Evolutionary conservation across 2,329 filamentous ascomycete genomes (phyloP).

Genomic region (Penicillium sp.): DNA sequence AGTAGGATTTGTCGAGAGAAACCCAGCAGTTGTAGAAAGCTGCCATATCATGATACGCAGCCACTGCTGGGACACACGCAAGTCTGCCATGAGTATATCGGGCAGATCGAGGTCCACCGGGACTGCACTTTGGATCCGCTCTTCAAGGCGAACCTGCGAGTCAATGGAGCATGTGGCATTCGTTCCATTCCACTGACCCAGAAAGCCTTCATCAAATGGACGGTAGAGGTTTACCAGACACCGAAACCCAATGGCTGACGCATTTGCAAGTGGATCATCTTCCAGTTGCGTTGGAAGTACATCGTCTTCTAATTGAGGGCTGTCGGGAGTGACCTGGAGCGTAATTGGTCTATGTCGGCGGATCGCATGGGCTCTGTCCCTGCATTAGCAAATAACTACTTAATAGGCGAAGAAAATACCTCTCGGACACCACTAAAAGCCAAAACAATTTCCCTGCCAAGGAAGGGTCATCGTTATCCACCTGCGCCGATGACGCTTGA

Average conservation of each 20-base stretch:
- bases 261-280: conserved; percentile 52
- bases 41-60: conserved; percentile 71
- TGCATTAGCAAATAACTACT: neutral
- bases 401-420: conserved; percentile 41
- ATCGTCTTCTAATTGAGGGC: conserved; percentile 51
- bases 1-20: conserved; percentile 60
- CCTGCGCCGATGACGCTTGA: conserved; percentile 52
- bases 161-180: conserved; percentile 47
- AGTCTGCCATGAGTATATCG: conserved; percentile 65
- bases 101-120: conserved; percentile 57
- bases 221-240: conserved; percentile 62
- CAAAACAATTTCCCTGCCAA: conserved; percentile 59
- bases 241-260: conserved; percentile 58
- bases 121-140: conserved; percentile 53
- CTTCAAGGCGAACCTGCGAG: conserved; percentile 50
- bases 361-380: conserved; percentile 60
- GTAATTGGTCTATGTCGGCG: conserved; percentile 64
- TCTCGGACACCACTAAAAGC: conserved; percentile 65
- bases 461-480: conserved; percentile 47
- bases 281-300: conserved; percentile 54
- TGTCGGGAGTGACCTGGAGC: conserved; percentile 57
- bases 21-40: conserved; percentile 64
- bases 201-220: conserved; percentile 63
- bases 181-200: conserved; percentile 63
- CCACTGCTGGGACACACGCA: conserved; percentile 69